Evolutionary conservation across 192 early-diverging fungal species (phyloP), one percentile per base, ranked within the genome.

Genomic region (Thamnidium elegans): DNA sequence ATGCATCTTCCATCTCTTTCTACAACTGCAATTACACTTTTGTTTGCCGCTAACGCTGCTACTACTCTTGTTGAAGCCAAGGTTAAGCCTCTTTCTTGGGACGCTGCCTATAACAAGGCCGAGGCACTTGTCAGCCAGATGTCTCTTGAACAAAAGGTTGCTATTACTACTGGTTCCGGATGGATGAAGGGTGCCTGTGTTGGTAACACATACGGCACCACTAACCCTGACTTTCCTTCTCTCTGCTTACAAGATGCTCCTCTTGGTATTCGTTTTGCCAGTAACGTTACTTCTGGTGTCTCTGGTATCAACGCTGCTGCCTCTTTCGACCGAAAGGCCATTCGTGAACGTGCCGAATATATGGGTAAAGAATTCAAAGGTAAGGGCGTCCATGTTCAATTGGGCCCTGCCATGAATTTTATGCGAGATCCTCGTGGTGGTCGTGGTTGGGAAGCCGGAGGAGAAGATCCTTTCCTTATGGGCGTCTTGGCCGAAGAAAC

Each of bases 221-320:
- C 59, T 50, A 72, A 67, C 9, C 77, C 83, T 36, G 66, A 68
- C 19, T 84, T 83, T 56, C 72, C 70, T 43, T 76, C 71, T 15
- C 63, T 87, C n/a, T 78, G 66, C 17, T 36, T 60, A 21, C 66
- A 68, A 45, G 66, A 61, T 52, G 23, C 65, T 14, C 65, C 65
- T 66, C 44, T 66, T n/a, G 65, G 65, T 34, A 45, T 84, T 23
- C 72, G 83, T 23, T 74, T 75, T 20, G 75, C 81, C 7, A 42
- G 58, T 46, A 66, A 66, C 46, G 67, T 78, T 31, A 78, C 82
- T 30, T 69, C 61, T 9, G 79, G 84, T 59, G 54, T 73, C 32
- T 58, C 85, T 47, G 62, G 78, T 46, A 81, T 81, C 50, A 87
- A 87, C 54, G 69, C 81, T 50, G 87, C 87, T 36, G 71, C 87